Conservation (phyloP, 2,329 filamentous ascomycete genomes). For the Alternaria infectoria region DNA sequence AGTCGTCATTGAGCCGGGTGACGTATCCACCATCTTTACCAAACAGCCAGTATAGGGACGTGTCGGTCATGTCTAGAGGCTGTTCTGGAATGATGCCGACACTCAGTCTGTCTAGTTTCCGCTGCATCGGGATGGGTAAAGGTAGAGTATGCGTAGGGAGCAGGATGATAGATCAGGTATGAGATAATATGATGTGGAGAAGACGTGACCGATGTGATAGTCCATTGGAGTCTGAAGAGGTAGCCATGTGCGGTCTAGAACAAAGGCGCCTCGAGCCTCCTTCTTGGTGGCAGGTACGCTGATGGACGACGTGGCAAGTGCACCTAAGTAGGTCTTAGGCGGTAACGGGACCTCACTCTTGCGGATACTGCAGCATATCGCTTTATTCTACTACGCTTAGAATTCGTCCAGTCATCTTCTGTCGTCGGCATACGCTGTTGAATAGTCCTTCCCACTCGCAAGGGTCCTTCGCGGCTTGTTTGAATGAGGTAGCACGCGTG, state of each 20-base stretch:
- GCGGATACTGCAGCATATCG: neutral
- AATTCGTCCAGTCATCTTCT: neutral
- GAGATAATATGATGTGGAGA: neutral
- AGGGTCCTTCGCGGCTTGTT: neutral
- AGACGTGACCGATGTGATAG: neutral
- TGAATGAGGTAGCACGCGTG: neutral
- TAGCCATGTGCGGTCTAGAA: neutral
- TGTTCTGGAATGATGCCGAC: constrained; percentile 14
- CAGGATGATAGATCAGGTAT: neutral
- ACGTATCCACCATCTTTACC: constrained; percentile 4
- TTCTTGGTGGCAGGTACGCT: neutral
- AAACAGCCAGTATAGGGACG: constrained; percentile 13
- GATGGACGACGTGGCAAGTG: neutral
- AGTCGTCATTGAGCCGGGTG: constrained; percentile 1
- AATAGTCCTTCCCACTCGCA: neutral
- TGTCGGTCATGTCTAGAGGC: neutral
- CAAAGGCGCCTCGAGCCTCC: neutral
- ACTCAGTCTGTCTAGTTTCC: constrained; percentile 8
- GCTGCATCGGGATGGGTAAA: neutral
- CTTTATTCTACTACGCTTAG: neutral
- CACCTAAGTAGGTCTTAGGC: neutral
- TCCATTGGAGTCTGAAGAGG: neutral
- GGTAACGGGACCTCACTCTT: neutral
- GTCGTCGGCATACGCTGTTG: neutral
- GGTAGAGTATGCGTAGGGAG: neutral